Conservation (phyloP, 352 stramenopile genomes). For the Pythium dissotocum region DNA sequence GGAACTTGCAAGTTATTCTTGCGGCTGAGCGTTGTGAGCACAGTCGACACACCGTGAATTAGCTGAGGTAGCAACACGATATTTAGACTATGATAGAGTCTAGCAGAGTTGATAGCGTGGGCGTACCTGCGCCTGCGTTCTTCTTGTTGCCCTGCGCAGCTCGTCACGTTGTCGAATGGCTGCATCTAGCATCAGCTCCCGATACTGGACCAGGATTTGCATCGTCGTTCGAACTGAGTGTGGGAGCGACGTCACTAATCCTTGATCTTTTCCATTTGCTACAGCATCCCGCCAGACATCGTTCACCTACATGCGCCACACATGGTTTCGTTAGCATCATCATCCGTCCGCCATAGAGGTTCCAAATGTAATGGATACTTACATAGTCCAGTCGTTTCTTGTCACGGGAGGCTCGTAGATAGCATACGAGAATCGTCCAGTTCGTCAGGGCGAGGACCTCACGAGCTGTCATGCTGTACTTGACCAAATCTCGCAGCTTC, state of each 20-base stretch:
- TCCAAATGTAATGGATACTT: not conserved
- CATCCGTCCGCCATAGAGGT: not conserved
- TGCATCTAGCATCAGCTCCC: slow-evolving; percentile 33
- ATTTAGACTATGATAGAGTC: not conserved
- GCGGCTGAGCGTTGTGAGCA: slow-evolving; percentile 48
- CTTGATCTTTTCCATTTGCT: not conserved
- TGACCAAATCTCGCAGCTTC: slow-evolving; percentile 48
- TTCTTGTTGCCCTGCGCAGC: slow-evolving; percentile 33
- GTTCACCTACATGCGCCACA: slow-evolving; percentile 14
- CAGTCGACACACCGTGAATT: slow-evolving; percentile 51
- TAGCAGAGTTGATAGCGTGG: not conserved
- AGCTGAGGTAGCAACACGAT: slow-evolving; percentile 29
- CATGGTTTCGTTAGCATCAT: not conserved
- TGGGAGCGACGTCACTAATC: not conserved
- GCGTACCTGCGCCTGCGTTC: slow-evolving; percentile 45
- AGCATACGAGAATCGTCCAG: slow-evolving; percentile 51
- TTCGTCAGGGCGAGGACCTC: slow-evolving; percentile 31
- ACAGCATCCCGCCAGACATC: slow-evolving; percentile 11
- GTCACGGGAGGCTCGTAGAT: slow-evolving; percentile 27
- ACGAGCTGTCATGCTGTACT: slow-evolving; percentile 34
- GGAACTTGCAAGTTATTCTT: slow-evolving; percentile 29
- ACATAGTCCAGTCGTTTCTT: slow-evolving; percentile 50
- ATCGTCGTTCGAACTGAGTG: slow-evolving; percentile 37
- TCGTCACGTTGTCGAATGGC: slow-evolving; percentile 31
- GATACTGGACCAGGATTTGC: slow-evolving; percentile 45